Percentiles rank a stretch among this genome's conserved stretches.
Evolutionary conservation across 192 early-diverging fungal genomes (phyloP).

Genomic region (Coemansia sp.): DNA sequence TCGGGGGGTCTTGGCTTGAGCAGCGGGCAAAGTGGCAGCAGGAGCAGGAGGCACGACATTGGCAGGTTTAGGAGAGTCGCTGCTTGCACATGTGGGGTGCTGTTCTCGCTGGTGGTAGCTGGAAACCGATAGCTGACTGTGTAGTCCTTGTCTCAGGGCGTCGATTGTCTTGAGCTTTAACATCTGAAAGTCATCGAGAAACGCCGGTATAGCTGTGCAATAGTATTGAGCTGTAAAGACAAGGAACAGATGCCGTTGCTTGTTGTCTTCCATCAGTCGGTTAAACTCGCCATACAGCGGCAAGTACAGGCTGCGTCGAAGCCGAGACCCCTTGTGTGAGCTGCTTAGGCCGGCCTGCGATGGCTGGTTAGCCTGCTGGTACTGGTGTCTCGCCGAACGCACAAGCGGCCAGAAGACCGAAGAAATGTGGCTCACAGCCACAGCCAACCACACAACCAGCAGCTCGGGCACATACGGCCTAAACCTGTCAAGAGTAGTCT

Average conservation of each 20-base stretch:
- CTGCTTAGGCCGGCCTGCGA: conserved; percentile 14
- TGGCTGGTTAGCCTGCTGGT: background rate
- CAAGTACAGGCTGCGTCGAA: conserved; percentile 28
- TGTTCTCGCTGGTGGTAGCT: background rate
- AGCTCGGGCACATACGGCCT: conserved; percentile 23
- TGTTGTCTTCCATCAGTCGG: conserved; percentile 12
- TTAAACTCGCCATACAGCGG: conserved; percentile 27
- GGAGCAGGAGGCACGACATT: background rate
- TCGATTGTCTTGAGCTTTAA: conserved; percentile 38
- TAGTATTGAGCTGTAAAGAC: conserved; percentile 23
- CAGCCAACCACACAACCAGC: conserved; percentile 27
- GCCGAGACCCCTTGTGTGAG: conserved; percentile 16
- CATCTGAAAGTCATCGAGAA: conserved; percentile 34
- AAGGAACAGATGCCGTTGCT: conserved; percentile 21
- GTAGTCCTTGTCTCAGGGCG: conserved; percentile 7
- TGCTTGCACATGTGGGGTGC: too few species aligned
- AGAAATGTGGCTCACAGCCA: conserved; percentile 14
- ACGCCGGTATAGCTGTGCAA: conserved; percentile 24
- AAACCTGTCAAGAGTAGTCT: conserved; percentile 8
- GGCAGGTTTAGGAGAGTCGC: too few species aligned
- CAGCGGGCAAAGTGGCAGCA: background rate
- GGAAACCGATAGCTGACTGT: background rate
- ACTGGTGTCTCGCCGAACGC: conserved; percentile 4
- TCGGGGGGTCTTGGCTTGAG: background rate
- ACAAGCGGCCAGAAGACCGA: conserved; percentile 31